Conservation (phyloP, 2,329 filamentous ascomycete genomes). For the Tolypocladium capitatum region DNA sequence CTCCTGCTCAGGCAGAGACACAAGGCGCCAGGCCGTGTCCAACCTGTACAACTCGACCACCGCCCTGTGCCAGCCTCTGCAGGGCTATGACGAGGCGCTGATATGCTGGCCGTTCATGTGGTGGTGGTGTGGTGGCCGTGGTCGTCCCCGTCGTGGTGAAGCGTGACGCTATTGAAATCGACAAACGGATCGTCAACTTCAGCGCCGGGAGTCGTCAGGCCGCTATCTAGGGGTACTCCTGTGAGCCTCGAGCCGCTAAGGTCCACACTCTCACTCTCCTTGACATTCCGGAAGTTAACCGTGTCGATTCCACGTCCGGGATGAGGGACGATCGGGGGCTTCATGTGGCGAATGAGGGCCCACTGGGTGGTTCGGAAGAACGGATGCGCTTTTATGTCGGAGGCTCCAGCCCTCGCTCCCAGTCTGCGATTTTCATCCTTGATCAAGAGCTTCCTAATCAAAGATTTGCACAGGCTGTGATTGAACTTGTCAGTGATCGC, state of each 20-base stretch:
- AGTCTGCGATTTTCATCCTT: constrained; percentile 93
- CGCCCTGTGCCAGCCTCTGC: not conserved
- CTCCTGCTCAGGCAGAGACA: not conserved
- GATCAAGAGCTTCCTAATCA: constrained; percentile 93
- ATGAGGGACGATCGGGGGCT: constrained; percentile 90
- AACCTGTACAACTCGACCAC: not conserved
- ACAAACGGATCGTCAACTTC: constrained; percentile 86
- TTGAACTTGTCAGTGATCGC: not conserved
- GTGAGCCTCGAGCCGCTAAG: constrained; percentile 54
- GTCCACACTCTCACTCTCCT: constrained; percentile 92
- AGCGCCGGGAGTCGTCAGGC: constrained; percentile 69
- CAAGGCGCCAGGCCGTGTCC: not conserved
- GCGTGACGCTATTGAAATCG: constrained; percentile 95
- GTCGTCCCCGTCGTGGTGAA: constrained; percentile 91
- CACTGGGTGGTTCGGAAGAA: constrained; percentile 96
- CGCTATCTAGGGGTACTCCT: constrained; percentile 77
- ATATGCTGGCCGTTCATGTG: constrained; percentile 12
- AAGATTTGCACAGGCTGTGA: constrained; percentile 76
- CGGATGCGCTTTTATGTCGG: constrained; percentile 88
- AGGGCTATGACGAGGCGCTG: constrained; percentile 7
- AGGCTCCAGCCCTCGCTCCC: constrained; percentile 86
- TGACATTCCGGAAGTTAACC: constrained; percentile 94
- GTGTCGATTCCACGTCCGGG: constrained; percentile 85
- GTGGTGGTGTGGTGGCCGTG: constrained; percentile 23
- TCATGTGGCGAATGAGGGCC: constrained; percentile 95